Evolutionary conservation across 2,329 filamentous ascomycete genomes (phyloP).

Genomic region (Sarocladium kiliense): DNA sequence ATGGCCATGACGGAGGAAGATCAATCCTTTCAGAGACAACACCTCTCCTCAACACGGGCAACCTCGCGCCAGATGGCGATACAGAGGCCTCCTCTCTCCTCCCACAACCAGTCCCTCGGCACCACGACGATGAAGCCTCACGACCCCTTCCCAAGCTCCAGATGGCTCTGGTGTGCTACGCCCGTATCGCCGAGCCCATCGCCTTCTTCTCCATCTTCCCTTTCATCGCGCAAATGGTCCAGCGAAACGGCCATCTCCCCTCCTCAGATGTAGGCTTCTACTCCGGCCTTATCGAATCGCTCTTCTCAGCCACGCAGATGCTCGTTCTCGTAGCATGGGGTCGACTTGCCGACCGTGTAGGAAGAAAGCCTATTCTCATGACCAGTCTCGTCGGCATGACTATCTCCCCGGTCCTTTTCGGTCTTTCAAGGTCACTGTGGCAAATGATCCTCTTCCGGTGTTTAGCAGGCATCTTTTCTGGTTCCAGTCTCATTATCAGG

Average conservation of each 20-base stretch:
- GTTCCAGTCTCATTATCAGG: slow-evolving; percentile 67
- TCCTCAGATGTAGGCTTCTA: slow-evolving; percentile 74
- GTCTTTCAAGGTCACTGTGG: slow-evolving; percentile 58
- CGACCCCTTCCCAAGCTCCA: slow-evolving; percentile 54
- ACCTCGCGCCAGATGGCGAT: slow-evolving; percentile 7
- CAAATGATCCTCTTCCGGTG: slow-evolving; percentile 73
- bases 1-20: background rate
- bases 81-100: slow-evolving; percentile 8
- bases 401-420: slow-evolving; percentile 59
- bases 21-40: slow-evolving; percentile 1
- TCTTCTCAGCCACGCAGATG: slow-evolving; percentile 74
- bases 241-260: slow-evolving; percentile 55
- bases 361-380: slow-evolving; percentile 69
- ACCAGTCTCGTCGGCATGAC: slow-evolving; percentile 60
- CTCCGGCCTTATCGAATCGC: slow-evolving; percentile 66
- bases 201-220: slow-evolving; percentile 83
- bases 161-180: slow-evolving; percentile 68
- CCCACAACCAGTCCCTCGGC: background rate
- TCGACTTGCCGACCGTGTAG: slow-evolving; percentile 53
- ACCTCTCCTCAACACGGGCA: background rate
- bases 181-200: slow-evolving; percentile 67
- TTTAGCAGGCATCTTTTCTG: slow-evolving; percentile 67
- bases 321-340: slow-evolving; percentile 74
- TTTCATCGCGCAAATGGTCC: slow-evolving; percentile 74
- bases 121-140: background rate